A percentile compares a stretch with the other conserved stretches of the same genome.
Evolutionary conservation across 768 basidiomycete genomes (phyloP).

Genomic region (Termitomyces sp.): DNA sequence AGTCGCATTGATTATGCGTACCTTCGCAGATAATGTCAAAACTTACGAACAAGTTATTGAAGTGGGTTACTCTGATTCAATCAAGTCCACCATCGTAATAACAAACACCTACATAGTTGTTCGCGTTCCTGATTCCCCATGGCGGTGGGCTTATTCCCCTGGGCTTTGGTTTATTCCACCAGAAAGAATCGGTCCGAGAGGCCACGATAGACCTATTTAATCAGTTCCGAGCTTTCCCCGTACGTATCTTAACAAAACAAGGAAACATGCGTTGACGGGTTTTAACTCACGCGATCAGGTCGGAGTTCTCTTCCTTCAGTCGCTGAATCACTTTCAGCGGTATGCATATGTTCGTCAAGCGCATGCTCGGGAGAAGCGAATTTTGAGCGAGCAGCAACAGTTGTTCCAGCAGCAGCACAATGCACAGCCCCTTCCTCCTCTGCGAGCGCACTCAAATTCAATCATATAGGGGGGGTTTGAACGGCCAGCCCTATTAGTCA

Average conservation of each 20-base stretch:
- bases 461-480: constrained; percentile 11
- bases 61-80: constrained; percentile 34
- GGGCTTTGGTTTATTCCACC: constrained; percentile 90
- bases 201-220: constrained; percentile 81
- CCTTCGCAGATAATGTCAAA: constrained; percentile 64
- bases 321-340: constrained; percentile 84
- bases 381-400: constrained; percentile 23
- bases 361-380: constrained; percentile 50
- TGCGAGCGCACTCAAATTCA: constrained; percentile 28
- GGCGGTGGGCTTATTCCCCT: constrained; percentile 80
- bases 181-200: constrained; percentile 68
- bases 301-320: constrained; percentile 69
- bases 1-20: constrained; percentile 66
- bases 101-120: constrained; percentile 44
- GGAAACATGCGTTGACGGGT: not conserved
- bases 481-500: not conserved
- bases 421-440: constrained; percentile 13
- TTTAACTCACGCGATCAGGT: constrained; percentile 40
- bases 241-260: constrained; percentile 31
- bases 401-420: constrained; percentile 15
- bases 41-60: constrained; percentile 88
- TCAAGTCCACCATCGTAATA: not conserved
- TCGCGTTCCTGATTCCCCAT: constrained; percentile 70
- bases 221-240: constrained; percentile 69
- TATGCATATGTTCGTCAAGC: constrained; percentile 85